A percentile compares a stretch with the other conserved stretches of the same genome.
Evolutionary conservation across 495 filamentous ascomycete species (phyloP).

Genomic region (Cercophora sp.): DNA sequence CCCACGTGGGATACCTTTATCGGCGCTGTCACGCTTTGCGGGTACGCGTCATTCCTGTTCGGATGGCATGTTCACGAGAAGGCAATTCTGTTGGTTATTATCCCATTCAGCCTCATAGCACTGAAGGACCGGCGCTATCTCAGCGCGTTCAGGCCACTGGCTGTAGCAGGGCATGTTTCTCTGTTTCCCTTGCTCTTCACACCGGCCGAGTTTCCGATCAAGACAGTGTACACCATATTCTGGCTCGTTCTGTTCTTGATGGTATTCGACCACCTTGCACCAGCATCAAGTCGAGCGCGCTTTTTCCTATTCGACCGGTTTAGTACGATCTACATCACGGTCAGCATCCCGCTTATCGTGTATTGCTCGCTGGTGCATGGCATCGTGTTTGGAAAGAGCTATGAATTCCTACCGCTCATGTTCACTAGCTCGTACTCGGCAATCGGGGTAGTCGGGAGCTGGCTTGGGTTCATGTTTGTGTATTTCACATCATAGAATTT

Average conservation of each 20-base stretch:
- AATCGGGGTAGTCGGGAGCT: conserved; percentile 92
- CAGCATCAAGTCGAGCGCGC: conserved; percentile 65
- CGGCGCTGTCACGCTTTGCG: conserved; percentile 87
- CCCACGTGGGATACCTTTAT: conserved; percentile 87
- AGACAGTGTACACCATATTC: conserved; percentile 86
- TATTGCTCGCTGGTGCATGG: conserved; percentile 85
- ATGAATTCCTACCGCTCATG: conserved; percentile 93
- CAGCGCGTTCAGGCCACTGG: conserved; percentile 85
- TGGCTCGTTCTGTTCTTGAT: conserved; percentile 86
- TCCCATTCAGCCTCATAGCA: conserved; percentile 92
- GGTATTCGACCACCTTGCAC: conserved; percentile 82
- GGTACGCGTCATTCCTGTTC: conserved; percentile 93
- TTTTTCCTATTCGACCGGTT: conserved; percentile 89
- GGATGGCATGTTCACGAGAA: conserved; percentile 99
- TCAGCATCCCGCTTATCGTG: conserved; percentile 81
- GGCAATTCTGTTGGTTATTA: conserved; percentile 87
- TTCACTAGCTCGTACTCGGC: conserved; percentile 95
- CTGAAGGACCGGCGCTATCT: conserved; percentile 89
- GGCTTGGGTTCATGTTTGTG: conserved; percentile 91
- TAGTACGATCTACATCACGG: conserved; percentile 77
- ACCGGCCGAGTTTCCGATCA: conserved; percentile 84
- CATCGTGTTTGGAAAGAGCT: conserved; percentile 73
- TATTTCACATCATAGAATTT: conserved; percentile 67
- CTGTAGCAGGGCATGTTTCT: conserved; percentile 90
- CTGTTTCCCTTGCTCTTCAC: conserved; percentile 94